Conservation (phyloP, 371 early-diverging fungal species). For the Zychaea mexicana region DNA sequence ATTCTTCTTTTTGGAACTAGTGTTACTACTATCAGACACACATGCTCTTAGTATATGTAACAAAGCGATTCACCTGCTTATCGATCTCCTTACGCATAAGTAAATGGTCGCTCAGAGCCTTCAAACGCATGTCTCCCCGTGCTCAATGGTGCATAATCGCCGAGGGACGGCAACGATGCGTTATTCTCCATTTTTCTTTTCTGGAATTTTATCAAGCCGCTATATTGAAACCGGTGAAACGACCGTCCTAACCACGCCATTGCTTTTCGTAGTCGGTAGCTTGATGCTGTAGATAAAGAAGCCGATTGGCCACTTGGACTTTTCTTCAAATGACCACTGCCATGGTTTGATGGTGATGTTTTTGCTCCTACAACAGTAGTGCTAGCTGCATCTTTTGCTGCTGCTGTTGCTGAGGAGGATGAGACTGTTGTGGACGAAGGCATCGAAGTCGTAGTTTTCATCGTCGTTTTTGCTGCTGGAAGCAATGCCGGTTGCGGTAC, state of each 20-base stretch:
- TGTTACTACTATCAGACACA: not conserved
- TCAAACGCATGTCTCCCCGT: conserved; percentile 2
- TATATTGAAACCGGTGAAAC: conserved; percentile 1
- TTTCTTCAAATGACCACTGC: too few relatives aligned
- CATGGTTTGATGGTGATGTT: not conserved
- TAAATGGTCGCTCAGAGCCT: not conserved
- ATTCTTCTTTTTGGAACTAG: not conserved
- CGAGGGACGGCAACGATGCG: not conserved
- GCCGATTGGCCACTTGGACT: too few relatives aligned
- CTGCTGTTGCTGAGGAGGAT: not conserved
- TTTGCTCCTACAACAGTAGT: not conserved
- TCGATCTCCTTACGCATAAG: not conserved
- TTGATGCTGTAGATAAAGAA: not conserved
- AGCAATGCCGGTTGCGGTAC: not conserved
- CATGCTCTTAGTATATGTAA: not conserved
- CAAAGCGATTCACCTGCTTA: not conserved
- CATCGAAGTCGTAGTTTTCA: too few relatives aligned
- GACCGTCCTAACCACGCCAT: conserved; percentile 7
- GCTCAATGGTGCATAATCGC: not conserved
- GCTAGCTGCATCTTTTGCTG: not conserved
- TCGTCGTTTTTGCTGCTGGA: not conserved
- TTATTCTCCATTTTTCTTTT: not conserved
- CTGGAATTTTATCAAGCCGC: not conserved
- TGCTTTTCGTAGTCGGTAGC: conserved; percentile 5
- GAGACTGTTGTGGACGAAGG: not conserved